Conservation (phyloP, 805 yeast species). For the Dipodascus geniculatus region DNA sequence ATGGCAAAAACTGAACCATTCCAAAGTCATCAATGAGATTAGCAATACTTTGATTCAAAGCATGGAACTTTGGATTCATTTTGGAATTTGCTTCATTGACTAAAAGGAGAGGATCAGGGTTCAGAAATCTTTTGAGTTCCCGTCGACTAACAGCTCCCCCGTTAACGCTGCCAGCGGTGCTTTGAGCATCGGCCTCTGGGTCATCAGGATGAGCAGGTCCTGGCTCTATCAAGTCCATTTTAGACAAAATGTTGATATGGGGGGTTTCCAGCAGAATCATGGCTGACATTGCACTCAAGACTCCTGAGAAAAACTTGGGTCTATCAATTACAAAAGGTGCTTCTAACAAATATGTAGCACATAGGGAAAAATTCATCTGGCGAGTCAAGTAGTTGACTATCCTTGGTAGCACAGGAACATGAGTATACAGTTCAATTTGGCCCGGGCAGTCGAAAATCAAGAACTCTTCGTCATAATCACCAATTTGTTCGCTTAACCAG, state of each 20-base stretch:
- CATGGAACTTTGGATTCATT: constrained; percentile 52
- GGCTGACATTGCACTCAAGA: constrained; percentile 94
- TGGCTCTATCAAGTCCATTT: constrained; percentile 65
- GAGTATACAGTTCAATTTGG: constrained; percentile 89
- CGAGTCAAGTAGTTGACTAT: constrained; percentile 76
- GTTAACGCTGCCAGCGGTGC: not conserved
- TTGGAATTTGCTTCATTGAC: constrained; percentile 37
- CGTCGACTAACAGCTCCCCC: constrained; percentile 41
- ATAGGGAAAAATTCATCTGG: constrained; percentile 70
- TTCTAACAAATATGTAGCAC: constrained; percentile 87
- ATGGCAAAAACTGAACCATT: constrained; percentile 93
- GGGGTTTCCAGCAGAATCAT: constrained; percentile 94
- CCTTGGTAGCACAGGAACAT: constrained; percentile 84
- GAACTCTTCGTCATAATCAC: constrained; percentile 90
- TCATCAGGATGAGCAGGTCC: constrained; percentile 33
- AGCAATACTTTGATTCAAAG: constrained; percentile 72
- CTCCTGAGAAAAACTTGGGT: constrained; percentile 90
- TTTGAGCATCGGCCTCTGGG: not conserved
- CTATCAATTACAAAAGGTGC: constrained; percentile 89
- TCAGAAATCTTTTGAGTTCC: constrained; percentile 70
- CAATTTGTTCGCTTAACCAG: constrained; percentile 96
- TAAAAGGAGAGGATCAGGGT: constrained; percentile 81
- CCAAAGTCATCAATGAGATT: constrained; percentile 93
- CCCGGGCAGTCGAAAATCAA: constrained; percentile 95
- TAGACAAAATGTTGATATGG: constrained; percentile 81